Base-by-base conservation (phyloP, 805 yeast genomes). In the Ogataea kodamae region DNA sequence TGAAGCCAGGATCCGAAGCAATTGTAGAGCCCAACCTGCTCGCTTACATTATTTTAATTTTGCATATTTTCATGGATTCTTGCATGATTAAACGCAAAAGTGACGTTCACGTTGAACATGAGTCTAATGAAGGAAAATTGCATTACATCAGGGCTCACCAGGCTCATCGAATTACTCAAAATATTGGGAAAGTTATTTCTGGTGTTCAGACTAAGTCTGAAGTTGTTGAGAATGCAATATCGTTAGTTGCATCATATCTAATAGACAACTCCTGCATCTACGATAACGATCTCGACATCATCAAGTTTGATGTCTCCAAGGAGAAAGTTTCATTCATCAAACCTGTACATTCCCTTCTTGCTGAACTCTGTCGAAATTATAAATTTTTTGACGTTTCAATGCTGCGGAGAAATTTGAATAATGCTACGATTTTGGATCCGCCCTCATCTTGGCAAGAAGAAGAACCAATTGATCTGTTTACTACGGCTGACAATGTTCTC, bases 41-140 rank as follows among this genome's bases (percentile, higher is more conserved):
- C 25, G 50, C 60, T 7, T 54, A 69, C 20, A 35, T 77, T 1
- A 52, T 74, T 3, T 52, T 68, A 8, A 59, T 78, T n/a, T 61
- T 78, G 17, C 65, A 70, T 33, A 52, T 64, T 11, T 80, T 76
- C 51, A 82, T 80, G 48, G 76, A 79, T 15, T 70, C 72, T 23
- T 74, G 74, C 66, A 64, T 69, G 16, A 57, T 80, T 18, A 64
- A 55, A 36, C 67, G 87, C 39, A 78, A 78, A 42, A 65, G 65
- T 26, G 90, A 87, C 8, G 80, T 77, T 6, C 90, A 82, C 58
- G 84, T 81, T 18, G 72, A 73, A 35, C 65, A 64, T 32, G 87
- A 81, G 48, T 64, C 65, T 24, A 62, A 62, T 18, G 73, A 67
- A 25, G 78, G 68, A 43, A 62, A 67, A 12, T 54, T 70, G 2